Percentiles rank a stretch among this genome's conserved stretches.
phyloP scores from a whole-genome alignment of 257 asterid genomes.

The Linderniella brevidens region DNA sequence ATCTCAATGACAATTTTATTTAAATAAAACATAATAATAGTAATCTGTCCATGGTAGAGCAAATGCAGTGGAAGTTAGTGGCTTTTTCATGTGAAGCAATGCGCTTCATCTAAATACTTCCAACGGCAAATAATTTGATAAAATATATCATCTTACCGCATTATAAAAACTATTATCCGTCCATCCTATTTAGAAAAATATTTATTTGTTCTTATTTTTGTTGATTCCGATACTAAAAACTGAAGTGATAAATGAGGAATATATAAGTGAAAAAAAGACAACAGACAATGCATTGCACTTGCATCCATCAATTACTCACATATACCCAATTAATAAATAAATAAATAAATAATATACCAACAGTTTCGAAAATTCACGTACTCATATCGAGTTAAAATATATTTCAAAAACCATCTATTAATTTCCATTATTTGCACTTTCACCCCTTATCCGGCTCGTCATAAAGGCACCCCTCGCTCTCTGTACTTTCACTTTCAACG shows the following conservation, averaged over 20 bases:
- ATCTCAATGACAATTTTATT: conserved; percentile 24
- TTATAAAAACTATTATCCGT: not conserved
- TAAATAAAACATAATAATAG: not conserved
- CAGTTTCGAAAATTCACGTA: too few relatives aligned
- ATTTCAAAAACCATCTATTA: conserved; percentile 3
- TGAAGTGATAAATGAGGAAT: too few relatives aligned
- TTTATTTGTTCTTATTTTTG: not conserved
- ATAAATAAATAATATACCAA: conserved; percentile 8
- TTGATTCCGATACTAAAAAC: too few relatives aligned
- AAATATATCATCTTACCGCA: not conserved
- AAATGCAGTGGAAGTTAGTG: conserved; percentile 37
- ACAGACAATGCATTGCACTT: conserved; percentile 17
- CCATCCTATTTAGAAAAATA: not conserved
- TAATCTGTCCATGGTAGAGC: conserved; percentile 22
- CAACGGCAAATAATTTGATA: too few relatives aligned
- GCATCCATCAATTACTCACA: not conserved
- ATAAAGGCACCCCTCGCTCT: too few relatives aligned
- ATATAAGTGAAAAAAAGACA: not conserved
- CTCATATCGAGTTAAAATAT: too few relatives aligned
- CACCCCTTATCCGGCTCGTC: too few relatives aligned
- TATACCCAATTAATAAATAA: too few relatives aligned
- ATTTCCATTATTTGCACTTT: too few relatives aligned
- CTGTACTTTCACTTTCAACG: too few relatives aligned
- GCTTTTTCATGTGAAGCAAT: conserved; percentile 29
- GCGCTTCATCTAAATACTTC: conserved; percentile 10